Evolutionary conservation across 441 rosid genomes (phyloP).

Genomic region (Erodium moschatum): DNA sequence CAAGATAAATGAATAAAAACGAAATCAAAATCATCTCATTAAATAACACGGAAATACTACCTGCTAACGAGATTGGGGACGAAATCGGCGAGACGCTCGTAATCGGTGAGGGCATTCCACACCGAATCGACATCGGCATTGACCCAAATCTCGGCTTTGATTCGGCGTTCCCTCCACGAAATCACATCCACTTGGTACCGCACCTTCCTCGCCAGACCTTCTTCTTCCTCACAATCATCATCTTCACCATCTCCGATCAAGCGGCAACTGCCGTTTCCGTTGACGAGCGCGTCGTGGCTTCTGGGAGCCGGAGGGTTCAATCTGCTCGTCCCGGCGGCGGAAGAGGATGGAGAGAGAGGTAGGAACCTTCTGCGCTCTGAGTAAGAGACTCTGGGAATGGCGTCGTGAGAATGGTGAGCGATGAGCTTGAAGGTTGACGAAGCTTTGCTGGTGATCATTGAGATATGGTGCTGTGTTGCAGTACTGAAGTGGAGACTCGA

Average conservation of each 20-base stretch:
- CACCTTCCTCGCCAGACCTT: conserved; percentile 42
- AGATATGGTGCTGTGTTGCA: neutral
- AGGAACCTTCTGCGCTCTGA: neutral
- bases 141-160: conserved; percentile 56
- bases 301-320: neutral
- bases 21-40: neutral
- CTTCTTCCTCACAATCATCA: conserved; percentile 25
- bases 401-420: neutral
- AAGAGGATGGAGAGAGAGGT: neutral
- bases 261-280: neutral
- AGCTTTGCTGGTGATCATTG: conserved; percentile 31
- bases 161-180: conserved; percentile 84
- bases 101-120: conserved; percentile 86
- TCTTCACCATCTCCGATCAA: neutral
- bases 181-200: conserved; percentile 67
- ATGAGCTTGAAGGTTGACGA: conserved; percentile 21
- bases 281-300: neutral
- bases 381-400: neutral
- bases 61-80: conserved; percentile 85
- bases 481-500: neutral
- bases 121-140: conserved; percentile 57
- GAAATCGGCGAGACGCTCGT: conserved; percentile 87
- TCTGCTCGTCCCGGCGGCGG: neutral
- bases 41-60: conserved; percentile 24
- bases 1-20: neutral